Base-by-base conservation (phyloP, 768 basidiomycete genomes). In the Suillus spraguei region DNA sequence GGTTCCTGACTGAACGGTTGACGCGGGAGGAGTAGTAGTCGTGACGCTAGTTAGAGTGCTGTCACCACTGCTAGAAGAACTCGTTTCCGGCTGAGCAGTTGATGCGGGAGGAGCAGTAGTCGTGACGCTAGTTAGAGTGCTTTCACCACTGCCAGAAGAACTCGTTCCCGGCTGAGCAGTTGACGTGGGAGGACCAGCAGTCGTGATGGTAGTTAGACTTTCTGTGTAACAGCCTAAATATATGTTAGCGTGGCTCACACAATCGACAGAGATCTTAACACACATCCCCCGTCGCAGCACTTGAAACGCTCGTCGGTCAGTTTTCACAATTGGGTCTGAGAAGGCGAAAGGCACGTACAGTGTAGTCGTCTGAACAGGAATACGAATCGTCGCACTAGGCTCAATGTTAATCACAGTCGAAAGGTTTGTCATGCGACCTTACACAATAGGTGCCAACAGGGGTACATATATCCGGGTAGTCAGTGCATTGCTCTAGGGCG, bases 221-320 rank as follows among this genome's bases (percentile, higher is more conserved):
- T 32, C 52, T 13, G 4, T 24, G 9, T 66, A 53, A 42, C 72
- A 74, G 54, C 72, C 72, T 72, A 36, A 1, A 35, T 32, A 14
- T 22, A 39, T 10, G 10, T 24, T 58, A 56, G 33, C 35, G 16
- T n/a, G 2, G 16, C 2, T 24, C 16, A 17, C 22, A 9, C 6
- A 10, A 14, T 32, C 5, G 2, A 28, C 7, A 35, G 53, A 33
- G 16, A 32, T 36, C 24, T 11, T 8, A 13, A 68, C 72, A 32
- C 52, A 73, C 72, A 73, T 60, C 63, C 67, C 39, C 72, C 72
- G 35, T 62, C 65, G 35, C 72, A 72, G 22, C 72, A 73, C 28
- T 6, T 9, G 14, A 35, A 58, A 24, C 33, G 20, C 13, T 20
- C 4, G 22, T 70, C 64, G 60, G 62, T 42, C 17, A 33, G 50